Base-by-base conservation (phyloP, 164 flowering plant genomes). In the Aristolochia californica region DNA sequence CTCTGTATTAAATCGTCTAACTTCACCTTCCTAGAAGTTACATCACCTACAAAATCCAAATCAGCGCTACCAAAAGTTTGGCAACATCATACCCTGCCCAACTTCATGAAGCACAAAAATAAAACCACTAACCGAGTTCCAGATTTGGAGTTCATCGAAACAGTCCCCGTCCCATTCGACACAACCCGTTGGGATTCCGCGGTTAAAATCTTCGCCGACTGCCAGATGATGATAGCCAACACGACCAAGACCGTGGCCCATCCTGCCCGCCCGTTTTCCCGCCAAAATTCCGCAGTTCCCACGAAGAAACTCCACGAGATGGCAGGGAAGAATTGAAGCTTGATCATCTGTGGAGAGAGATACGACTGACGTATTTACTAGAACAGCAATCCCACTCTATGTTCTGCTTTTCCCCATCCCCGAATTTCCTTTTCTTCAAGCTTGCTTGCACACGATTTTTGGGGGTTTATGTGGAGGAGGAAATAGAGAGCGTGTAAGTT, bases 161-260 rank as follows among this genome's bases (percentile, higher is more conserved):
- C 7, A 2, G 54, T 2, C 27, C 15, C 26, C 16, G 27, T 23
- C 20, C 5, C 40, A 53, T 9, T 24, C 7, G 13, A 47, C 10
- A 5, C 15, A 48, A 16, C 43, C 53, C 55, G 53, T 52, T 48
- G 30, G 34, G 25, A 26, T 28, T 59, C 71, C 44, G 47, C 43
- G 23, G 5, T 14, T 45, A 71, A 23, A 13, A 21, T 40, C 53
- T 48, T 63, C 14, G 52, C 15, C 7, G n/a, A 52, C 27, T 73
- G 77, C 53, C 68, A 76, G 14, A 69, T 0, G 13, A 72, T 54
- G 21, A 80, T 59, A 34, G 74, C n/a, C 18, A 62, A 15, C 5
- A 80, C 52, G 55, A 71, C 74, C 0, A 68, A 5, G 25, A 73
- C 11, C 16, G 82, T 74, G 9, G 79, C 77, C 66, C 68, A 75